Conservation (phyloP, 371 early-diverging fungal genomes). For the Lichtheimia corymbifera region DNA sequence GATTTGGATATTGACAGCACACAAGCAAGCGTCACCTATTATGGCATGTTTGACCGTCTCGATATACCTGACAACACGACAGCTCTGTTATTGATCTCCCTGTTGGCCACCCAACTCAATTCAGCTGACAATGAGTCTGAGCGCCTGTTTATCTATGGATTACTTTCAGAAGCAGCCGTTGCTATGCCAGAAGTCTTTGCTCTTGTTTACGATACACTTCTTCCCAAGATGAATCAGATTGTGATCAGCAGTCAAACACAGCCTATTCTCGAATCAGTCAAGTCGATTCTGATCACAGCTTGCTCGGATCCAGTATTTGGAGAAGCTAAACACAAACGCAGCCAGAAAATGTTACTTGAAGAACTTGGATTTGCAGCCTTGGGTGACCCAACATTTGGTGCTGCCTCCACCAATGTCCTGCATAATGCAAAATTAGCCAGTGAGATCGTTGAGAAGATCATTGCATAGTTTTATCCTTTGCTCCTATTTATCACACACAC, state of each 20-base stretch:
- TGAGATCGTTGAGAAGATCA: slow-evolving; percentile 63
- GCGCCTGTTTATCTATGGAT: slow-evolving; percentile 78
- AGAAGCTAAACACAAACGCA: slow-evolving; percentile 45
- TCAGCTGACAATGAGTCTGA: slow-evolving; percentile 85
- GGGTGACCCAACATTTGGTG: slow-evolving; percentile 49
- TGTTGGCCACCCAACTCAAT: slow-evolving; percentile 82
- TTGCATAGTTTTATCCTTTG: slow-evolving; percentile 18
- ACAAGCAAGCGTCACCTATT: slow-evolving; percentile 49
- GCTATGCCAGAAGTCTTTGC: slow-evolving; percentile 76
- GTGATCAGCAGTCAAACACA: slow-evolving; percentile 70
- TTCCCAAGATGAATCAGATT: slow-evolving; percentile 80
- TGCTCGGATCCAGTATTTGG: slow-evolving; percentile 64
- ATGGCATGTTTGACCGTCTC: slow-evolving; percentile 66
- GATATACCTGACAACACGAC: slow-evolving; percentile 70
- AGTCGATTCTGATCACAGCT: slow-evolving; percentile 76
- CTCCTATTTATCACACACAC: too few species aligned
- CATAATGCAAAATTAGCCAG: slow-evolving; percentile 60
- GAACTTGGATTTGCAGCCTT: slow-evolving; percentile 55
- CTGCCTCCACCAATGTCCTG: slow-evolving; percentile 45
- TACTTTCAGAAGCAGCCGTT: slow-evolving; percentile 80
- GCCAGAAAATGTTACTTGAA: slow-evolving; percentile 52
- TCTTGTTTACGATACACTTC: slow-evolving; percentile 71
- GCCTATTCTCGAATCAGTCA: slow-evolving; percentile 73
- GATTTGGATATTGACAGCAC: slow-evolving; percentile 40
- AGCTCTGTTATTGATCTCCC: slow-evolving; percentile 72